A percentile compares a stretch with the other conserved stretches of the same genome.
These are phyloP conservation scores for Tinospora cordifolia DNA, from an alignment of 164 flowering plant genomes.

Conservation along the genomic window DNA sequence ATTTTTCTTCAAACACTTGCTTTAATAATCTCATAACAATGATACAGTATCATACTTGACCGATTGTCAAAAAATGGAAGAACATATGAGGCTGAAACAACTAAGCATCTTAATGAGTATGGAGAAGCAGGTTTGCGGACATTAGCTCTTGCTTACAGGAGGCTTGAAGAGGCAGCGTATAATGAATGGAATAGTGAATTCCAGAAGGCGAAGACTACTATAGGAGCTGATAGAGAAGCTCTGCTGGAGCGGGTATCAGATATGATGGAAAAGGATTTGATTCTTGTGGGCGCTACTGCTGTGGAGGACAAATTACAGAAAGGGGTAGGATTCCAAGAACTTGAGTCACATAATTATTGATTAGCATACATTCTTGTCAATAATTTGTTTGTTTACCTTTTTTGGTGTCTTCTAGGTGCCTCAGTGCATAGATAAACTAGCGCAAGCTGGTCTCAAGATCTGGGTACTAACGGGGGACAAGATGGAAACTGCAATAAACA, in stretches of 20 bases:
- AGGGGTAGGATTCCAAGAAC: conserved; percentile 50
- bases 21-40: not conserved
- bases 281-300: conserved; percentile 96
- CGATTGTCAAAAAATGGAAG: conserved; percentile 76
- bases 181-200: conserved; percentile 78
- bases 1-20: too few species aligned
- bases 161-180: conserved; percentile 78
- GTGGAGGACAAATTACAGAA: conserved; percentile 96
- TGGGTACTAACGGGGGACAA: conserved; percentile 99
- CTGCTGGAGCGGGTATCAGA: conserved; percentile 76
- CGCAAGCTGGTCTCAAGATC: conserved; percentile 98
- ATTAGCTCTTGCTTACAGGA: conserved; percentile 80
- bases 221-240: conserved; percentile 77
- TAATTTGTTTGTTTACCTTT: conserved; percentile 1
- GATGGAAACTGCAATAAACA: conserved; percentile 99
- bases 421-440: conserved; percentile 95
- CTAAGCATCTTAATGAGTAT: conserved; percentile 78
- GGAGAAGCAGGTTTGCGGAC: conserved; percentile 98
- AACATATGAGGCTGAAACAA: conserved; percentile 59
- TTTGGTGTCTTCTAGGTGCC: conserved; percentile 58
- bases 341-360: not conserved
- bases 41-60: conserved; percentile 87
- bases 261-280: conserved; percentile 76
- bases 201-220: conserved; percentile 64
- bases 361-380: not conserved